Base-by-base conservation (phyloP, 441 rosid species). In the Gossypium trilobum region DNA sequence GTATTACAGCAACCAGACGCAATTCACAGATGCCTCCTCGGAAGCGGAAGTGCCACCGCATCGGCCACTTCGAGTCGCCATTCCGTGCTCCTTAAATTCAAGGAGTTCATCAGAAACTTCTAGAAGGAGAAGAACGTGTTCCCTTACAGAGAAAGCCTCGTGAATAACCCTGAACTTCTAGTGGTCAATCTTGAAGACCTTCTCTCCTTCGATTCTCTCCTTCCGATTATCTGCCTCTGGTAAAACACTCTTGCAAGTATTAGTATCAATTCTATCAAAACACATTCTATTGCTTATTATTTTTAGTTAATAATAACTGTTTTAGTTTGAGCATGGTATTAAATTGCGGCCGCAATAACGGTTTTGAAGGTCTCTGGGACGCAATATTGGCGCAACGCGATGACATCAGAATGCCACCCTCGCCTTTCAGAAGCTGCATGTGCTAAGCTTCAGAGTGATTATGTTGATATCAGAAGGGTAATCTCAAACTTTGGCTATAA, bases 401-500 rank as follows among this genome's bases (percentile, higher is more conserved):
- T 0, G 13, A 39, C 89, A 79, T 61, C 89, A 81, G 85, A 86
- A 71, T 92, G 97, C 78, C 95, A 81, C 74, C 95, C 97, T 23
- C 91, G 91, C 60, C 86, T 94, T 58, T 86, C 97, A 57, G 91
- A 92, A 63, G 50, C 91, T 8, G 97, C 99, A 59, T 81, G 92
- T 63, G 80, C 74, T 44, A 84, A 84, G 78, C 88, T 92, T 77
- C 92, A 89, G 86, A 86, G 86, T 81, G 87, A 85, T 74, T 94
- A 94, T 77, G 92, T 94, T 77, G 87, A 81, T 74, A 90, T 92
- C 81, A 85, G 97, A 88, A 88, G 89, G 95, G 96, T 93, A 85
- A 33, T 22, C 70, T 11, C 33, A 31, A 44, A 27, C 66, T 76
- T 14, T n/a, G 16, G 20, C 48, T 42, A 8, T 68, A 70, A 33